phyloP scores from a whole-genome alignment of 352 stramenopile species.

The Globisporangium perplexum region DNA sequence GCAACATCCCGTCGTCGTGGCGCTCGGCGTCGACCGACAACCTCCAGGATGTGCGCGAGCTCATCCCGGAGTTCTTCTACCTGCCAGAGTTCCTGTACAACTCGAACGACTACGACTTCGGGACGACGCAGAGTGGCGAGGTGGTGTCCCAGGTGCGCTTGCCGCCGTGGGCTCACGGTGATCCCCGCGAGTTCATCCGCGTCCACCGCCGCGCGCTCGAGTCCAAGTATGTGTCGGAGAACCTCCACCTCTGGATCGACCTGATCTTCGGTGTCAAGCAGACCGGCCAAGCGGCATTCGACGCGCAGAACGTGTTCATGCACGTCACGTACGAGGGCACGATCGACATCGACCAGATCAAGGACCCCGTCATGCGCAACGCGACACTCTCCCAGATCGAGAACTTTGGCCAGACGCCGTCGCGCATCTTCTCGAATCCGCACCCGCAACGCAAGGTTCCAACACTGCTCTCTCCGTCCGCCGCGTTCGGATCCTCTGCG shows the following conservation, averaged over 20 bases:
- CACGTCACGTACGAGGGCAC: conserved; percentile 82
- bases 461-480: conserved; percentile 14
- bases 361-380: conserved; percentile 87
- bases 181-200: conserved; percentile 92
- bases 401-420: conserved; percentile 88
- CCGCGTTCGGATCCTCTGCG: background rate
- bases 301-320: conserved; percentile 92
- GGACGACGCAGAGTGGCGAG: conserved; percentile 77
- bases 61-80: conserved; percentile 81
- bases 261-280: conserved; percentile 97
- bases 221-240: conserved; percentile 93
- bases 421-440: conserved; percentile 57
- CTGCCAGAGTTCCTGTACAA: conserved; percentile 80
- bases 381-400: conserved; percentile 91
- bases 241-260: conserved; percentile 98
- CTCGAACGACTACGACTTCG: conserved; percentile 60
- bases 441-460: conserved; percentile 65
- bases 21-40: conserved; percentile 91
- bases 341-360: conserved; percentile 74
- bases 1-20: conserved; percentile 93
- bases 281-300: conserved; percentile 87
- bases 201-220: conserved; percentile 95
- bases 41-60: conserved; percentile 78
- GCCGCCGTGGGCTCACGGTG: conserved; percentile 92
- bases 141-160: conserved; percentile 90